Base-by-base conservation (phyloP, 306 rosid species). In the Glycyrrhiza uralensis region DNA sequence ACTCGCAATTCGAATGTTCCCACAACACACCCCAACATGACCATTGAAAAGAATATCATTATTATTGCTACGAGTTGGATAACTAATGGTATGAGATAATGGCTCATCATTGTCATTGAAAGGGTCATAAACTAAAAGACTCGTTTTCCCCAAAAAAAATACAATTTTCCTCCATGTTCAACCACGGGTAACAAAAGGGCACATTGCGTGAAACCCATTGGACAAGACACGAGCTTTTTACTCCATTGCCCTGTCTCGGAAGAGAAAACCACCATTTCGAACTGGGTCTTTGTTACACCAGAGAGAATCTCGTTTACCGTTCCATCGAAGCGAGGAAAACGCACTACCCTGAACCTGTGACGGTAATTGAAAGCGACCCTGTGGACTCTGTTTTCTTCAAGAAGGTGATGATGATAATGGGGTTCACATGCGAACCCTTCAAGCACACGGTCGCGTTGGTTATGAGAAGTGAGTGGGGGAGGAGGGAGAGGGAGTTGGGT, bases 341-440 rank as follows among this genome's bases (percentile, higher is more conserved):
- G 70, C 2, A 73, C 61, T 3, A 60, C 61, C 10, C 62, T 60
- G 36, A 73, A 73, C 17, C 61, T 60, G 22, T 45, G 57, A 29
- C 10, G 14, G 5, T 7, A 6, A 11, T 29, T 60, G 6, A 72
- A 4, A 28, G 30, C 13, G 9, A 72, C 47, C 29, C 5, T 41
- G 0, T 23, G 2, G n/a, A n/a, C n/a, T 4, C 6, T 50, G 8
- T 41, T 23, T 59, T 13, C 51, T 12, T 32, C 41, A 0, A 73
- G 2, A 1, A 1, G 19, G 23, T 72, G 59, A 24, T 59, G 32
- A 1, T 2, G 19, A 35, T 72, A 72, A 24, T 59, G 32, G 7
- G 69, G 69, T 33, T 72, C 77, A 1, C 77, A 72, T n/a, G 59
- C 30, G 1, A 72, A 72, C 0, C 69, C 77, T 32, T 72, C 77